Conservation (phyloP, 1,139 yeast species). For the Trichomonascaceae sp. region DNA sequence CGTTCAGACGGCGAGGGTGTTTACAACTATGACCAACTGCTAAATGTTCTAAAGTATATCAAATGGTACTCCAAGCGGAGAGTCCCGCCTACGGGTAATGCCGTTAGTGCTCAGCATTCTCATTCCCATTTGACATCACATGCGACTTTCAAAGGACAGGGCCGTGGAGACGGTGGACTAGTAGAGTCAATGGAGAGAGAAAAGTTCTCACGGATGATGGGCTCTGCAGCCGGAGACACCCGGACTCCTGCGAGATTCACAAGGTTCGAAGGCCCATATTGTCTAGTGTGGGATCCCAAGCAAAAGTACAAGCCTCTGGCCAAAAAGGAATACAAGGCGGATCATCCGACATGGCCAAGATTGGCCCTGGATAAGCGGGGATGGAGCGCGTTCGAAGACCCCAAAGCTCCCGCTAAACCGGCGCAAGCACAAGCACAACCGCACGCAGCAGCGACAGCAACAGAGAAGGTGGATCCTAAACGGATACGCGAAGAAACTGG, state of each 20-base stretch:
- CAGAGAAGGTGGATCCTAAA: too few relatives aligned
- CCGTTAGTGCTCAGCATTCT: slow-evolving; percentile 2
- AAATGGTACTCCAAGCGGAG: slow-evolving; percentile 6
- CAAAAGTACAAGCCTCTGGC: background rate
- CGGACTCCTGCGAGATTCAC: too few relatives aligned
- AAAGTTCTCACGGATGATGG: slow-evolving; percentile 54
- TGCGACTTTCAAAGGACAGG: background rate
- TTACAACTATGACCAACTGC: slow-evolving; percentile 61
- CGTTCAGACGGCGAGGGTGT: too few relatives aligned
- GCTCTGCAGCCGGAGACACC: slow-evolving; percentile 85
- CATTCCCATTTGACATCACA: too few relatives aligned
- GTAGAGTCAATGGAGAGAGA: slow-evolving; percentile 48
- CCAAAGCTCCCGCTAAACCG: too few relatives aligned
- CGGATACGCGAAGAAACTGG: too few relatives aligned
- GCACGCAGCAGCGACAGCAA: too few relatives aligned
- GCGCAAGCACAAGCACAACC: too few relatives aligned
- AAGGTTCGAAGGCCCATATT: slow-evolving; percentile 63
- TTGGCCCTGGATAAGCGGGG: too few relatives aligned
- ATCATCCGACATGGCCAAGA: too few relatives aligned
- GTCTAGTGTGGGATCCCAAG: slow-evolving; percentile 65
- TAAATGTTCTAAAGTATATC: slow-evolving; percentile 62
- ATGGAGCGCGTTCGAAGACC: too few relatives aligned
- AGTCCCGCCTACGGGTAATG: slow-evolving; percentile 4
- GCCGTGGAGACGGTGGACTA: background rate
- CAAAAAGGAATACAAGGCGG: too few relatives aligned